Evolutionary conservation across 2,329 filamentous ascomycete genomes (phyloP).

Genomic region (Aspergillus eucalypticola): DNA sequence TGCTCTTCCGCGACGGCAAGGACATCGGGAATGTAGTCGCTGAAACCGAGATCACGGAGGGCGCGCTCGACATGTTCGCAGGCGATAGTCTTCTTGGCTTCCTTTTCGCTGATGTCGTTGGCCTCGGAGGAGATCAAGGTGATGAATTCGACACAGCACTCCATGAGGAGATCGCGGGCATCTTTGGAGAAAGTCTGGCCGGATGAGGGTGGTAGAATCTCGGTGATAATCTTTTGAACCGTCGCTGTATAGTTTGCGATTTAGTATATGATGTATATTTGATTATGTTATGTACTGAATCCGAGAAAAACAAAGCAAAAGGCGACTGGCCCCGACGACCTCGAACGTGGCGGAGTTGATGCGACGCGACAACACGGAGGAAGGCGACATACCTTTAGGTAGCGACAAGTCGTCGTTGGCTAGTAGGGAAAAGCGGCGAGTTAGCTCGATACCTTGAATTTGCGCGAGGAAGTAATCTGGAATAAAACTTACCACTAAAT

Average conservation of each 20-base stretch:
- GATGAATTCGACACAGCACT: slow-evolving; percentile 99
- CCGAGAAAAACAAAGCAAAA: neutral
- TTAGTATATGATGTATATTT: slow-evolving; percentile 7
- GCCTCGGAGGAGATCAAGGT: slow-evolving; percentile 97
- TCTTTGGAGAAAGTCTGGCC: slow-evolving; percentile 92
- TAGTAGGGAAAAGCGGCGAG: slow-evolving; percentile 25
- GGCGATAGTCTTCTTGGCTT: slow-evolving; percentile 98
- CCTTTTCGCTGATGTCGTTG: slow-evolving; percentile 98
- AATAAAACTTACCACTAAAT: slow-evolving; percentile 48
- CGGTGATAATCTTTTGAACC: slow-evolving; percentile 82
- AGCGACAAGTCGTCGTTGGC: slow-evolving; percentile 62
- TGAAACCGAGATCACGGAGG: slow-evolving; percentile 86
- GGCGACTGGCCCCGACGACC: neutral
- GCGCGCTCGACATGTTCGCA: slow-evolving; percentile 97
- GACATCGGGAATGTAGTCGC: slow-evolving; percentile 87
- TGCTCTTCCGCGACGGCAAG: slow-evolving; percentile 85
- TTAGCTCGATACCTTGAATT: slow-evolving; percentile 20
- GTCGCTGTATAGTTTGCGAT: slow-evolving; percentile 52
- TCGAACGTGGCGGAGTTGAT: neutral
- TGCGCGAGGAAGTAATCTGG: slow-evolving; percentile 12
- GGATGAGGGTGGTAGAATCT: slow-evolving; percentile 77
- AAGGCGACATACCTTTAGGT: slow-evolving; percentile 52
- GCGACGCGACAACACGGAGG: neutral
- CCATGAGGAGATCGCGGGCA: slow-evolving; percentile 89
- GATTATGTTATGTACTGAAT: neutral